Percentiles rank a stretch among this genome's conserved stretches.
Conservation (phyloP, 2,329 filamentous ascomycete species). For the Emmonsiellopsis sp. region DNA sequence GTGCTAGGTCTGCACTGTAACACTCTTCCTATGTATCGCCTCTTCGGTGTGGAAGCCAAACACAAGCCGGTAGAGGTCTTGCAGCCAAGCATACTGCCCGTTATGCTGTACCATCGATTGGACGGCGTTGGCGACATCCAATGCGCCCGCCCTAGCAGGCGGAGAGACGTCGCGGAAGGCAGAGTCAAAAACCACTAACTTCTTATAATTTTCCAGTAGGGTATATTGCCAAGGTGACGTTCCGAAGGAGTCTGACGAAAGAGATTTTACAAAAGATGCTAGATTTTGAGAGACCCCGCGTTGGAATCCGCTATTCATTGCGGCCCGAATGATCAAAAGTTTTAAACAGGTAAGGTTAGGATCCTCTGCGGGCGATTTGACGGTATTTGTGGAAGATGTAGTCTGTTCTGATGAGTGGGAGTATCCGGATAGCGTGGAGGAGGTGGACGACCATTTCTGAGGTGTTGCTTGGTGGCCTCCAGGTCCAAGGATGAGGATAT, state of each 20-base stretch:
- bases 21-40: constrained; percentile 56
- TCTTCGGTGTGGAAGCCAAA: constrained; percentile 81
- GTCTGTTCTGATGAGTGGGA: constrained; percentile 54
- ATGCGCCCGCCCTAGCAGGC: constrained; percentile 39
- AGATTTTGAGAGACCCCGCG: constrained; percentile 52
- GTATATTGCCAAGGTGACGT: constrained; percentile 59
- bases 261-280: constrained; percentile 64
- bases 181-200: constrained; percentile 64
- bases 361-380: constrained; percentile 52
- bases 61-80: constrained; percentile 73
- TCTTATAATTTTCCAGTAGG: constrained; percentile 71
- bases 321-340: constrained; percentile 71
- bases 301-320: constrained; percentile 73
- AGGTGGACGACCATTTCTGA: constrained; percentile 64
- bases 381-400: constrained; percentile 36
- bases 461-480: constrained; percentile 43
- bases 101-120: constrained; percentile 59
- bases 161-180: constrained; percentile 45
- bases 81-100: constrained; percentile 67
- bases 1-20: constrained; percentile 32
- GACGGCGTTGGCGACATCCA: constrained; percentile 74
- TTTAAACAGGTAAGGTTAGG: constrained; percentile 69
- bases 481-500: constrained; percentile 79
- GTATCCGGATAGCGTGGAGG: constrained; percentile 69
- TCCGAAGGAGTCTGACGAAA: constrained; percentile 73